Base-by-base conservation (phyloP, 1,139 yeast genomes). In the Yamadazyma pseudoaaseri region DNA sequence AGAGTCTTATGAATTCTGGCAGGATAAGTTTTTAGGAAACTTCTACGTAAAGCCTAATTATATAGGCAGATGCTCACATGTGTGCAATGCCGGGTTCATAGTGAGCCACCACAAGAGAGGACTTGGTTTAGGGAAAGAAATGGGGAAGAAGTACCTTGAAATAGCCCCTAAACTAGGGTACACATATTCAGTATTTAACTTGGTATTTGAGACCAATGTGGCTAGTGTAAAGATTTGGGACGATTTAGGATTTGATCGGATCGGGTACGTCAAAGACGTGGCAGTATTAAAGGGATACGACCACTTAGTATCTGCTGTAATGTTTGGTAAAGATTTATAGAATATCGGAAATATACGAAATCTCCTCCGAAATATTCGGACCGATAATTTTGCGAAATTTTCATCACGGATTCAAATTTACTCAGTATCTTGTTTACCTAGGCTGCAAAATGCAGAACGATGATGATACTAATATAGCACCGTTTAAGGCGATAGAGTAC, bases 41-140 rank as follows among this genome's bases (percentile, higher is more conserved):
- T 83, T 80, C 54, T 84, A 80, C 55, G 67, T 86, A 43, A 83
- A 81, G 49, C 94, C 95, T 24, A 86, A 86, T 55, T 86, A 86
- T 52, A 58, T 66, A 2, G 94, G 92, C 3, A 68, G 94, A 35
- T 79, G 87, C 42, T 77, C 89, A 0, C 95, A 86, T 48, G 80
- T 73, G 12, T 84, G 95, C 50, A 86, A 86, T 52, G 95, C 79
- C 1, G 94, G 92, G 0, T 86, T 86, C 49, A 54, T 83, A 4
- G 92, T 86, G 3, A 74, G 72, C 40, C 65, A 68, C 14, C 38
- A 42, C 0, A 62, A 63, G 31, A 65, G 95, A 42, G 89, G 90
- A 0, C 52, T 70, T 30, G 75, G 79, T 1, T 55, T 83, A 9
- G 95, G 95, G 1, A 66, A 62, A 27, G 72, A 70, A 16, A 52